These are phyloP conservation scores for Trifolium dubium DNA, from an alignment of 306 rosid species.

Conservation along the genomic window DNA sequence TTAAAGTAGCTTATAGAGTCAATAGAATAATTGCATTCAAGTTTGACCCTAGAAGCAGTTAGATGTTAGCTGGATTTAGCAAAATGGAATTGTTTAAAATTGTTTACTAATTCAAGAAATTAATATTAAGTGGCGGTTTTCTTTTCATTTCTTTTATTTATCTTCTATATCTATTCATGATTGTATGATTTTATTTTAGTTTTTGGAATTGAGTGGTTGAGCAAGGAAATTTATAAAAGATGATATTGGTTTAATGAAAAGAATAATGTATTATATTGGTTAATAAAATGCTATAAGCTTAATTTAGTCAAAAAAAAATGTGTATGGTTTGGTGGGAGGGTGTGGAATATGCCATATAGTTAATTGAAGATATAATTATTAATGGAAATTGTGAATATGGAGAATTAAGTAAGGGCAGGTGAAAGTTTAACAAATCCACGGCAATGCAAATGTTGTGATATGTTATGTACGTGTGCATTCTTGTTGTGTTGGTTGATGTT, in stretches of 20 bases:
- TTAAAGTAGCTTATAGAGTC: conserved; percentile 12
- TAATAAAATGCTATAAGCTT: too few relatives aligned
- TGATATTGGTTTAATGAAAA: too few relatives aligned
- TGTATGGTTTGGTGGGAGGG: conserved; percentile 52
- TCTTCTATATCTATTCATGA: conserved; percentile 31
- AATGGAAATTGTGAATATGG: conserved; percentile 47
- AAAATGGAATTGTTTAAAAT: conserved; percentile 37
- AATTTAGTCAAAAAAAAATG: background rate
- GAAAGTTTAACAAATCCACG: conserved; percentile 43
- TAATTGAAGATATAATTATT: conserved; percentile 33
- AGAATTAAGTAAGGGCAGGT: conserved; percentile 62
- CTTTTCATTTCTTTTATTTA: background rate
- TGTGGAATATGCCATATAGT: conserved; percentile 38
- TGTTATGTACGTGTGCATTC: background rate
- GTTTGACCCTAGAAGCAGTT: conserved; percentile 33
- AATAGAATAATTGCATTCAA: conserved; percentile 38
- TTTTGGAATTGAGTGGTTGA: conserved; percentile 54
- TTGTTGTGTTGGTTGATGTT: conserved; percentile 35
- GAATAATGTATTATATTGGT: background rate
- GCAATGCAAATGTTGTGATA: conserved; percentile 42
- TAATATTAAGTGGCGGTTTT: background rate
- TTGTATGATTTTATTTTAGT: conserved; percentile 5
- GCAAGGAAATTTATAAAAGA: conserved; percentile 14
- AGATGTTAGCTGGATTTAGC: conserved; percentile 31
- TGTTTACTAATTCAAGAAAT: conserved; percentile 20